Evolutionary conservation across 2,329 filamentous ascomycete species (phyloP).

Genomic region (Claviceps humidiphila): DNA sequence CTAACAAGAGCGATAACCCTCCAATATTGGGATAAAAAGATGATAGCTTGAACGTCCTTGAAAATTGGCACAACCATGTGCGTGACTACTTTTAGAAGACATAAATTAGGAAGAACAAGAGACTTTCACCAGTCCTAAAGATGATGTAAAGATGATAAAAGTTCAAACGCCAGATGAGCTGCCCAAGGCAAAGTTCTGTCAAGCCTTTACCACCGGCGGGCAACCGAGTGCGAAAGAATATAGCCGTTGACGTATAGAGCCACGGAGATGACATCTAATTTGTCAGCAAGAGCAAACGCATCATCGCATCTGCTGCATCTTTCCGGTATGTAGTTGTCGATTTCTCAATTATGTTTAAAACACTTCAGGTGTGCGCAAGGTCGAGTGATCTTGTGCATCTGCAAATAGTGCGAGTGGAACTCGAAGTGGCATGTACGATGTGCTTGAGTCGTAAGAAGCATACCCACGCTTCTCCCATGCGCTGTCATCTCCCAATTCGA

Average conservation of each 20-base stretch:
- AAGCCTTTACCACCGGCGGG: constrained; percentile 1
- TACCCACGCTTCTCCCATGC: constrained; percentile 20
- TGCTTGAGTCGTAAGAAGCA: constrained; percentile 23
- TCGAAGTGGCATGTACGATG: constrained; percentile 20
- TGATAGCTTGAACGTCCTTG: too few relatives aligned
- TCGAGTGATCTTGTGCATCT: neutral
- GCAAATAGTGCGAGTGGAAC: constrained; percentile 1
- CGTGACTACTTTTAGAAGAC: too few relatives aligned
- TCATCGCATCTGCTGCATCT: neutral
- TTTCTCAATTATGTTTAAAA: neutral
- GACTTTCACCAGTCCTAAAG: too few relatives aligned
- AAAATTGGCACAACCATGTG: too few relatives aligned
- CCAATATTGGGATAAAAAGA: too few relatives aligned
- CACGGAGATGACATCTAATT: neutral
- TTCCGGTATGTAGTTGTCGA: neutral
- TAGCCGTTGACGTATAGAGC: neutral
- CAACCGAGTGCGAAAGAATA: constrained; percentile 1
- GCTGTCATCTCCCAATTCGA: constrained; percentile 10
- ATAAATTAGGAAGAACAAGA: too few relatives aligned
- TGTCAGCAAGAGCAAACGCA: neutral
- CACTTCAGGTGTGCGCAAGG: neutral
- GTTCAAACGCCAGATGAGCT: neutral
- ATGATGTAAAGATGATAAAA: too few relatives aligned
- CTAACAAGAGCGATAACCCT: too few relatives aligned
- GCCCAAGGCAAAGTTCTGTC: constrained; percentile 6